phyloP scores from a whole-genome alignment of 2,329 filamentous ascomycete species.

The Simplicillium sp. region DNA sequence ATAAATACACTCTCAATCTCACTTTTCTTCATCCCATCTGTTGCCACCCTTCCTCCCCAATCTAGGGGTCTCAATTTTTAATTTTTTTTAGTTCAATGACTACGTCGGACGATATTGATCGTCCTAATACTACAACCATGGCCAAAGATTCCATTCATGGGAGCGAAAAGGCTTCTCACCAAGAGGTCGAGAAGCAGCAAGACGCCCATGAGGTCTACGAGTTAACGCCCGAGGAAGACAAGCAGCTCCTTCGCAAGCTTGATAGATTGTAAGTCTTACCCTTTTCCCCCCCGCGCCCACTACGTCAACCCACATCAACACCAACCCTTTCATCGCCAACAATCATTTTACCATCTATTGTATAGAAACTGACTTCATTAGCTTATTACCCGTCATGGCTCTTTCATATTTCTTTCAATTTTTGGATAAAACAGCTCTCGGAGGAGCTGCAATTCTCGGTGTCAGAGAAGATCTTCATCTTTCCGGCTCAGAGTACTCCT shows the following conservation, averaged over 20 bases:
- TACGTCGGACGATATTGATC: no score
- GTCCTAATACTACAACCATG: no score
- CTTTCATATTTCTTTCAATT: not conserved
- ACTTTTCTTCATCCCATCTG: no score
- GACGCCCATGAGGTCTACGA: constrained; percentile 1
- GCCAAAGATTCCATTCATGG: not conserved
- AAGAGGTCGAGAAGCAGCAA: not conserved
- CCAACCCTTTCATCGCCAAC: no score
- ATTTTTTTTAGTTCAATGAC: no score
- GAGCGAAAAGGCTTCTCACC: not conserved
- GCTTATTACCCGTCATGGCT: not conserved
- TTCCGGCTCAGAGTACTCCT: constrained; percentile 30
- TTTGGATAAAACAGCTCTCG: not conserved
- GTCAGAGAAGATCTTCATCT: not conserved
- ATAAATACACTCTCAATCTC: no score
- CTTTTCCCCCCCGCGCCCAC: no score
- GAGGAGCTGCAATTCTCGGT: not conserved
- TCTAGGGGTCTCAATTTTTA: no score
- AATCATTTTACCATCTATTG: no score
- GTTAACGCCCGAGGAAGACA: constrained; percentile 23
- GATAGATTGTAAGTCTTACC: constrained; percentile 40
- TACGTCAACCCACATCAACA: no score
- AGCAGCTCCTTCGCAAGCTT: constrained; percentile 48
- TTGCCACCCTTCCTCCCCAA: no score
- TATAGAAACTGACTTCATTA: no score